Evolutionary conservation across 2,329 filamentous ascomycete genomes (phyloP), one percentile per base, ranked within the genome.

Genomic region (Diaporthe citri): DNA sequence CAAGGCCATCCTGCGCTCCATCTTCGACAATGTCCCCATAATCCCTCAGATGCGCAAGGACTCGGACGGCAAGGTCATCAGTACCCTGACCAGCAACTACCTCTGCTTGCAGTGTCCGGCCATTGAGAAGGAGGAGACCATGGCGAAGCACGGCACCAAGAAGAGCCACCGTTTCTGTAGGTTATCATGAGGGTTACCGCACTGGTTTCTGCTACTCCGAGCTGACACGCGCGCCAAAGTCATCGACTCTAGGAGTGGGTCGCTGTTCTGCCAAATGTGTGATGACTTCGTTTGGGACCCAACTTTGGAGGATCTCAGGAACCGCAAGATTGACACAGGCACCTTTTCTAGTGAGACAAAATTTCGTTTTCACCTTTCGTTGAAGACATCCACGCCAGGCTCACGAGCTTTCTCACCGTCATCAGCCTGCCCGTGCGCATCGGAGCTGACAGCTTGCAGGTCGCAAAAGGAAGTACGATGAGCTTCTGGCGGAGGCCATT

Each of bases 221-320:
- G 76, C 80, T 85, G 76, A 84, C 80, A 79, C 69, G 71, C 55
- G 75, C 5, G 77, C 28, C 78, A 95, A 69, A 69, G 94, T 93
- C 81, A 93, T 96, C 52, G 94, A 97, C 80, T 96, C 94, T 34
- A 88, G 92, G 75, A 93, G 90, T 78, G 94, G 94, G 52, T 89
- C 91, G 67, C 85, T 97, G 9, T 96, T 93, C 83, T 97, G 94
- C 82, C 93, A 95, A 78, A 92, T 95, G 81, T 97, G 94, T 81
- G 90, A 94, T 80, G 94, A 97, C 82, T 92, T 95, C 77, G 92
- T 97, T 43, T 96, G 94, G 88, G 94, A 97, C 79, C 93, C 94
- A 8, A 94, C 93, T 8, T 86, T 97, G 7, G 94, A 97, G 81
- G 92, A 94, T 71, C 88, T 95, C 73, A 89, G 94, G 76, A 85